Percentiles rank a stretch among this genome's conserved stretches.
Evolutionary conservation across 768 basidiomycete genomes (phyloP).

Genomic region (Leccinum disarticulatum): DNA sequence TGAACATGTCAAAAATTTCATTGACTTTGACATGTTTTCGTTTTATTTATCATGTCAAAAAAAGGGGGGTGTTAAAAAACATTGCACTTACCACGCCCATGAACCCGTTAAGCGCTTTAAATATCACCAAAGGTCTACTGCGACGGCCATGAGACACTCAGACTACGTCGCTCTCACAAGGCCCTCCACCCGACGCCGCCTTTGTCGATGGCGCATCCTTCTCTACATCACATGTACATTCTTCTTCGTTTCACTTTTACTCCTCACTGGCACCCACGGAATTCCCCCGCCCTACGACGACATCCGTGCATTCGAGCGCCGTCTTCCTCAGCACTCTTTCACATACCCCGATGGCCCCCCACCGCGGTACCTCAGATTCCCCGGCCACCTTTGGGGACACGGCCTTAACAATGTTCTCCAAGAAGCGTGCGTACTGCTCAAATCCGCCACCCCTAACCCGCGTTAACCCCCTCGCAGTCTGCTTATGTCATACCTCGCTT

Average conservation of each 20-base stretch:
- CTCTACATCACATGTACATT: constrained; percentile 20
- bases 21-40: too few species aligned
- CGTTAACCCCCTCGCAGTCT: constrained; percentile 32
- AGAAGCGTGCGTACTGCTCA: constrained; percentile 47
- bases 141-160: background rate
- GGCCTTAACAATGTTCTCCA: constrained; percentile 64
- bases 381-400: constrained; percentile 57
- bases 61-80: too few species aligned
- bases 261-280: constrained; percentile 32
- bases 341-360: constrained; percentile 6
- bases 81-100: too few species aligned
- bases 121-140: too few species aligned
- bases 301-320: constrained; percentile 35
- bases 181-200: constrained; percentile 5
- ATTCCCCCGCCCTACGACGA: constrained; percentile 41
- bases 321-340: constrained; percentile 40
- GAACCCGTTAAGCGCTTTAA: background rate
- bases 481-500: constrained; percentile 53
- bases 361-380: constrained; percentile 46
- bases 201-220: constrained; percentile 25
- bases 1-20: too few species aligned
- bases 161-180: constrained; percentile 16
- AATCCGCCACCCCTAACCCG: background rate
- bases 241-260: constrained; percentile 28
- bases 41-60: too few species aligned